Base-by-base conservation (phyloP, 2,329 filamentous ascomycete genomes). In the Arthrobotrys megalospora region DNA sequence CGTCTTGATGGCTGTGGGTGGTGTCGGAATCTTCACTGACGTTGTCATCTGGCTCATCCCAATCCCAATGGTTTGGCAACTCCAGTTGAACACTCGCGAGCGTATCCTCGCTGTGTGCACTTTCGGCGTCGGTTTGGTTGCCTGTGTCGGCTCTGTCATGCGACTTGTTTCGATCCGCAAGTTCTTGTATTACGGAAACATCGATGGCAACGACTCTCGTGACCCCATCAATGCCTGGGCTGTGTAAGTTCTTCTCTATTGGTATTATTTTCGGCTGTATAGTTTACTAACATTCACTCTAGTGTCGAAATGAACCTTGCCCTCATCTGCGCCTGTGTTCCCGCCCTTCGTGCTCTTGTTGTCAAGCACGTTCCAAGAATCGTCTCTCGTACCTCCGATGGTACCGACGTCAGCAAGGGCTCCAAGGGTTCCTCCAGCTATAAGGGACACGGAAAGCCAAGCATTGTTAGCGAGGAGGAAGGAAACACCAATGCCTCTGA, bases 251-350 rank as follows among this genome's bases (percentile, higher is more conserved):
- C 36, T 21, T 24, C 21, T 45, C 58, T 14, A 21, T 6, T 24
- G 8, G 34, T 2, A 28, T 28, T 16, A 53, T 21, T 16, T 12
- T 16, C 34, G 16, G 38, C 16, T 36, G 10, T 21, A 28, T 16
- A 43, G n/a, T 64, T 24, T 38, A 34, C 75, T 78, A 73, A 78
- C 43, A 68, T 38, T 38, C 14, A 10, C 7, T 67, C 11, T n/a
- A 78, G 75, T 43, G 75, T 78, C 65, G 75, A 78, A 78, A 78
- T 78, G 68, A 78, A 78, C 53, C 63, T 78, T n/a, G 67, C 75
- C 16, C 62, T 78, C 41, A 78, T 78, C 64, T 78, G 75, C 32
- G 67, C 75, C 28, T 72, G 75, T 14, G 75, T 78, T 34, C 75
- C 75, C 16, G 75, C 75, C 8, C 75, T 78, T 14, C 75, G 75